phyloP scores from a whole-genome alignment of 1,284 basidiomycete genomes.

The Baeospora myosura region DNA sequence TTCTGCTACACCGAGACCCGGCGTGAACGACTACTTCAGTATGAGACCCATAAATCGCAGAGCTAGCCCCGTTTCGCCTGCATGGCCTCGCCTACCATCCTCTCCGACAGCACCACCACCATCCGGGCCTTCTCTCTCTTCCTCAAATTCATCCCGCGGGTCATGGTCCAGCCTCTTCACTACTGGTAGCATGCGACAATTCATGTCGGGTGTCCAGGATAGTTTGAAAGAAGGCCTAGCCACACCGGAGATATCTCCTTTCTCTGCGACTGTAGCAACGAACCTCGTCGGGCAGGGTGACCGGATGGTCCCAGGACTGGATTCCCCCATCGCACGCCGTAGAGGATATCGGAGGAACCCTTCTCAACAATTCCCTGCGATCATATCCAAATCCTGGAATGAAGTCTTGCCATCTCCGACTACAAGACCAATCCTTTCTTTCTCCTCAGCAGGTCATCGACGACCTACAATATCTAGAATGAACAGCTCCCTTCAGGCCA shows the following conservation, averaged over 20 bases:
- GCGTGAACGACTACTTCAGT: slow-evolving; percentile 42
- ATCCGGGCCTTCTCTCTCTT: slow-evolving; percentile 27
- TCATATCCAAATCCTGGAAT: slow-evolving; percentile 49
- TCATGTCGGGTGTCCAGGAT: slow-evolving; percentile 51
- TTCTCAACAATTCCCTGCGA: slow-evolving; percentile 19
- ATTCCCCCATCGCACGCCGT: slow-evolving; percentile 7
- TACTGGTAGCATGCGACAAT: slow-evolving; percentile 52
- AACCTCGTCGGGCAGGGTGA: slow-evolving; percentile 14
- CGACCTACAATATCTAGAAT: too few species aligned
- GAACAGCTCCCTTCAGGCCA: too few species aligned
- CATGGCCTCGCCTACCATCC: slow-evolving; percentile 31
- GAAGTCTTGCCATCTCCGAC: too few species aligned
- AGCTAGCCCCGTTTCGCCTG: slow-evolving; percentile 26
- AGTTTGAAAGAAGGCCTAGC: slow-evolving; percentile 35
- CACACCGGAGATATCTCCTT: slow-evolving; percentile 32
- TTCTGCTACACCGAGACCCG: slow-evolving; percentile 17
- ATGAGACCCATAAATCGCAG: slow-evolving; percentile 29
- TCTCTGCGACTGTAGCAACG: slow-evolving; percentile 11
- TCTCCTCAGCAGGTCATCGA: neutral
- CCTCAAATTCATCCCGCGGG: slow-evolving; percentile 49
- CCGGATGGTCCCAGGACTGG: slow-evolving; percentile 14
- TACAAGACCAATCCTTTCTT: neutral
- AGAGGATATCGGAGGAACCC: slow-evolving; percentile 17
- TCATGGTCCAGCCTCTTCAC: slow-evolving; percentile 75
- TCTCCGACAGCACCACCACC: slow-evolving; percentile 25